These are phyloP conservation scores for Saraca asoca DNA, from an alignment of 331 rosid genomes.

Conservation along the genomic window DNA sequence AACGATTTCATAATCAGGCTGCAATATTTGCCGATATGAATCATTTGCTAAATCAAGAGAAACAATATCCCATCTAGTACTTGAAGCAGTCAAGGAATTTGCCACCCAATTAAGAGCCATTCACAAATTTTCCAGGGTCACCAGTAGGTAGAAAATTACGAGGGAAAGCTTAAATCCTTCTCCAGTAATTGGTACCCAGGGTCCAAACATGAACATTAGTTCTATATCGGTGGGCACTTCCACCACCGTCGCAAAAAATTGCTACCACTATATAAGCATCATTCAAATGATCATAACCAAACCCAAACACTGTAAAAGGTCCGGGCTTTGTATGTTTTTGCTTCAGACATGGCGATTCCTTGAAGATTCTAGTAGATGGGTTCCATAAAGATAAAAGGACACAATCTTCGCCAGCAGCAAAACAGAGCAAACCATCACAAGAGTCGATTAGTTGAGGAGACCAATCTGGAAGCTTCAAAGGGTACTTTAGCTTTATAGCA, in stretches of 20 bases:
- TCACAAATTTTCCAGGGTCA: conserved; percentile 30
- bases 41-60: not conserved
- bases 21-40: no score
- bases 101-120: conserved; percentile 45
- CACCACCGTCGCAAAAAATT: conserved; percentile 6
- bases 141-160: not conserved
- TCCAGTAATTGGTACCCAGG: conserved; percentile 40
- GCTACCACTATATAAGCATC: conserved; percentile 41
- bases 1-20: no score
- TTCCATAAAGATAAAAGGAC: conserved; percentile 41
- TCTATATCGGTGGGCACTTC: not conserved
- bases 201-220: conserved; percentile 36
- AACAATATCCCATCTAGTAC: not conserved
- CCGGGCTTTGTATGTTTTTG: not conserved
- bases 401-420: not conserved
- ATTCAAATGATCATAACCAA: conserved; percentile 34
- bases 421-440: conserved; percentile 45
- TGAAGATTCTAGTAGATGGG: conserved; percentile 34
- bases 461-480: conserved; percentile 16
- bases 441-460: conserved; percentile 36
- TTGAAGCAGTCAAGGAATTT: not conserved
- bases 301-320: conserved; percentile 16
- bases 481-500: conserved; percentile 5
- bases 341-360: conserved; percentile 21
- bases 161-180: conserved; percentile 36